Evolutionary conservation across 2,329 filamentous ascomycete genomes (phyloP), one percentile per base, ranked within the genome.

Genomic region (Dothidotthia symphoricarpi): DNA sequence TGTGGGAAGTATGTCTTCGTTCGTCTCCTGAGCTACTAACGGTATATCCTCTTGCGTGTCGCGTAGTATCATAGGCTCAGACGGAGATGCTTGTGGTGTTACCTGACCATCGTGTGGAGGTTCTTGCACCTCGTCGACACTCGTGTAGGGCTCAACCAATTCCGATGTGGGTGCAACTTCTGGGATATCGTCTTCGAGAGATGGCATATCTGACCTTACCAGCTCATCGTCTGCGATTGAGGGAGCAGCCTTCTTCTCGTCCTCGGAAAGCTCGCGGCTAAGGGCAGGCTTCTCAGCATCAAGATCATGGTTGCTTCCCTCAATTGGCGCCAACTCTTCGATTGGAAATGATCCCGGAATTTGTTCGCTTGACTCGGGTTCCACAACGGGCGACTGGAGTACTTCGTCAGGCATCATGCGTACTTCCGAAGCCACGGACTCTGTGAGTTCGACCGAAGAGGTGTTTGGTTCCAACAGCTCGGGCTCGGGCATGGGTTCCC

Each of bases 241-340:
- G 16, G 34, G 28, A 13, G 34, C 30, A 7, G 53, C 46, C 34
- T 55, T 63, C 43, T 57, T 61, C 26, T 64, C 59, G 26, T 63
- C 63, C 44, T 65, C 63, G 45, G 57, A 63, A n/a, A 61, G 45
- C 41, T 61, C 63, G 27, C 51, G 59, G 28, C 28, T 42, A n/a
- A 57, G 40, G 7, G 29, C 22, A 8, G 55, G 51, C 36, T 39
- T 49, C 24, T 55, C 50, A n/a, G 29, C 2, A 8, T 41, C 41
- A 4, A 36, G 19, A 6, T 5, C 19, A 22, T 5, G 5, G 5
- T 22, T 9, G 9, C 5, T 22, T 9, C 9, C 19, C 9, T 22
- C 19, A 6, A 5, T 5, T 22, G 5, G 19, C 9, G 19, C 9
- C 19, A 9, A 6, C 9, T 22, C 19, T 8, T 33, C 28, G 13